Base-by-base conservation (phyloP, 2,329 filamentous ascomycete species). In the Hortaea werneckii region DNA sequence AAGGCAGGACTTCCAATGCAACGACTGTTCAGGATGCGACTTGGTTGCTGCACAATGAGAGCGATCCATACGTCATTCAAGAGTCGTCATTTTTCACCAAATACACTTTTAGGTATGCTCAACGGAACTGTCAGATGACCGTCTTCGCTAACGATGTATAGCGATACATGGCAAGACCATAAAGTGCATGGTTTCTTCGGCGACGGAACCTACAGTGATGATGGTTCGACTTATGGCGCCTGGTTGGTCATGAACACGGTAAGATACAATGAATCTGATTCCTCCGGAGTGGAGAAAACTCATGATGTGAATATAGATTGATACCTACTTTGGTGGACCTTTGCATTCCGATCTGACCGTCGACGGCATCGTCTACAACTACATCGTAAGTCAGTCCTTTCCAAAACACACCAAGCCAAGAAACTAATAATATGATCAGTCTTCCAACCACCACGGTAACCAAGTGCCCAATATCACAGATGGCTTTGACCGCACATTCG, bases 291-390 rank as follows among this genome's bases (percentile, higher is more conserved):
- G 4, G 20, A n/a, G n/a, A 20, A 20, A 4, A 20, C 20, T 20
- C 4, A 2, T 20, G 4, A 20, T 4, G 4, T 20, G 20, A 20
- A 2, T 4, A 20, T 20, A 20, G 20, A 20, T 20, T 9, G 78
- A 82, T 43, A 79, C 77, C 0, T 80, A 80, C 53, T 80, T 75
- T 55, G 76, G 75, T 6, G 79, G 79, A 0, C 79, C 79, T 0
- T 62, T 78, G 2, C 78, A 82, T 58, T 80, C 78, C 0, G 80
- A 82, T 54, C 63, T 83, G 5, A 73, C 73, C 0, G 79, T 82
- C 0, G 79, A 82, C 52, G 79, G 78, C 0, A 81, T 82, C 40
- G 70, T 82, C 0, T 82, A 82, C 58, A 80, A 83, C 56, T 83
- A 82, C 54, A 73, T 77, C n/a, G 32, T 35, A 40, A n/a, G 34